Base-by-base conservation (phyloP, 768 basidiomycete species). In the Calvatia gigantea region DNA sequence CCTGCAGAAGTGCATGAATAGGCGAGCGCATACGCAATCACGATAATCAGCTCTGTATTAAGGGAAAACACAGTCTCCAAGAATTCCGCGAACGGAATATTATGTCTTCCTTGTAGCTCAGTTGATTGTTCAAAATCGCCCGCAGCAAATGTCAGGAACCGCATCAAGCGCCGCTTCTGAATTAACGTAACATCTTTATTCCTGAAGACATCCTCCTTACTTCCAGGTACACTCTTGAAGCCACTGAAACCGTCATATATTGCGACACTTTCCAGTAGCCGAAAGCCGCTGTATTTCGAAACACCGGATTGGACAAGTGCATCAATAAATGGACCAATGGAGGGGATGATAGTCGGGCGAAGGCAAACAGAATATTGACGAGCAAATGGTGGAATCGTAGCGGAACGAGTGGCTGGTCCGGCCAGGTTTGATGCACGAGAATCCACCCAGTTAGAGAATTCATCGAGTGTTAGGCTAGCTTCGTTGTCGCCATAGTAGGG, bases 121-220 rank as follows among this genome's bases (percentile, higher is more conserved):
- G 74, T 70, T 57, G 76, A 78, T 17, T 67, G 70, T 66, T 91
- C 91, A 54, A 90, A 90, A 1, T 91, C 87, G 0, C 84, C 83
- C 2, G 81, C 80, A 33, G 90, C 86, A 64, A 92, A 94, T 61
- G 86, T 80, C 43, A 98, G 71, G 63, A 96, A 93, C 55, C 94
- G 90, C 90, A 98, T 98, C 23, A 98, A 73, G 29, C 90, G 79
- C 41, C 95, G 75, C 72, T 98, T 98, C 59, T 95, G 91, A 29
- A 94, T 67, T 9, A 98, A 76, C 6, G 77, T 77, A 6, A 98
- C 80, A 7, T 76, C 77, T 64, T 84, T 85, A 71, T 83, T 86
- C 73, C 89, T 94, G 80, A 98, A 98, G 2, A 98, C 81, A 56
- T 91, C 89, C 68, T 94, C 94, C 68, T 97, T 98, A 72, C 84